Evolutionary conservation across 345 rosid species (phyloP).

Genomic region (Hibiscus syriacus): DNA sequence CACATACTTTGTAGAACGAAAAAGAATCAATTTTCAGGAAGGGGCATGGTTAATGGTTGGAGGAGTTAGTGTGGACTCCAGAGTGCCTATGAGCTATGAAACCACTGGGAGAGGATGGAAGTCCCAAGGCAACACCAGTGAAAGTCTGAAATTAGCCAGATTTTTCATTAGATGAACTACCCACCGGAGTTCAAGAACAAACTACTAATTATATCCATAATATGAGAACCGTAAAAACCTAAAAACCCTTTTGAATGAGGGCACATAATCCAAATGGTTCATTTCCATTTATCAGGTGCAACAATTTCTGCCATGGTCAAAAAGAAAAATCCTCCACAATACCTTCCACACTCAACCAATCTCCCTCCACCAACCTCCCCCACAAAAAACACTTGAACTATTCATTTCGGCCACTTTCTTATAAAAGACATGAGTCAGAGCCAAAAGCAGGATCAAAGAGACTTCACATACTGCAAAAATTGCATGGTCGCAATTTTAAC

Average conservation of each 20-base stretch:
- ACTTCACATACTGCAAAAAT: neutral
- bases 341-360: neutral
- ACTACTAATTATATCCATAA: neutral
- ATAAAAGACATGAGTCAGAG: neutral
- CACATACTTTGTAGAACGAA: neutral
- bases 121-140: neutral
- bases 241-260: neutral
- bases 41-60: neutral
- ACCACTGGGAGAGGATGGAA: neutral
- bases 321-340: neutral
- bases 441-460: constrained; percentile 7
- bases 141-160: neutral
- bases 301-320: neutral
- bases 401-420: neutral
- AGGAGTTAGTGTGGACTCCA: neutral
- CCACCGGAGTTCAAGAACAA: neutral
- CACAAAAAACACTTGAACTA: neutral
- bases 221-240: neutral
- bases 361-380: neutral
- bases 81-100: neutral
- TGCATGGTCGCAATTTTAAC: neutral
- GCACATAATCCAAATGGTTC: neutral
- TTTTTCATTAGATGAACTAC: neutral
- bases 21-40: neutral
- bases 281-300: neutral